phyloP scores from a whole-genome alignment of 208 protist genomes.

The Trichomonas gallinae region DNA sequence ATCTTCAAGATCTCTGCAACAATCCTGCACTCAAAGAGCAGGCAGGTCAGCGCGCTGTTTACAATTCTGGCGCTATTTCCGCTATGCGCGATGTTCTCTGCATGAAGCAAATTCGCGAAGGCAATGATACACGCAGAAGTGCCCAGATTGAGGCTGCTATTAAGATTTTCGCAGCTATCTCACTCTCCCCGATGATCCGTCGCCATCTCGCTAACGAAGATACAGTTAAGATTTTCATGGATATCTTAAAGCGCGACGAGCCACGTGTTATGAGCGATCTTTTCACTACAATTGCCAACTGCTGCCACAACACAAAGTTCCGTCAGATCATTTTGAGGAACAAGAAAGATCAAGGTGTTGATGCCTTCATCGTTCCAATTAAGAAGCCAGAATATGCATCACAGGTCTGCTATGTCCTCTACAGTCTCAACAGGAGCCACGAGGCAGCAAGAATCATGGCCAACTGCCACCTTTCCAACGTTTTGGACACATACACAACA shows the following conservation, averaged over 20 bases:
- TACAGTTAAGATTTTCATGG: neutral
- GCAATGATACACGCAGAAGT: neutral
- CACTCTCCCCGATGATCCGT: neutral
- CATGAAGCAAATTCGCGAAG: neutral
- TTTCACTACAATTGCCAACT: neutral
- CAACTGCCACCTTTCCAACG: neutral
- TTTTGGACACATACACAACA: neutral
- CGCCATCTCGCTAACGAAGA: neutral
- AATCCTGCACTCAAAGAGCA: neutral
- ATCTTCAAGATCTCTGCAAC: neutral
- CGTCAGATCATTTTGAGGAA: neutral
- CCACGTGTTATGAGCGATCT: neutral
- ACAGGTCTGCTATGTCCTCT: constrained; percentile 5
- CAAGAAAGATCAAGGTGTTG: neutral
- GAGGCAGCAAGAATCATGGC: neutral
- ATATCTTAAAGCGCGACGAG: neutral
- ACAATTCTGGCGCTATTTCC: neutral
- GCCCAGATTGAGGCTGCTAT: neutral
- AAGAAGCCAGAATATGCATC: neutral
- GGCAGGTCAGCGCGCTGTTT: neutral
- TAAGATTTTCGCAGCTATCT: neutral
- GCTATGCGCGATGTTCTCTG: neutral
- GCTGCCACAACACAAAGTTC: neutral
- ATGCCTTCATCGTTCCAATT: neutral
- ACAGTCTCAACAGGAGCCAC: neutral